Evolutionary conservation across 495 filamentous ascomycete genomes (phyloP).

Genomic region (Rusavskia elegans): DNA sequence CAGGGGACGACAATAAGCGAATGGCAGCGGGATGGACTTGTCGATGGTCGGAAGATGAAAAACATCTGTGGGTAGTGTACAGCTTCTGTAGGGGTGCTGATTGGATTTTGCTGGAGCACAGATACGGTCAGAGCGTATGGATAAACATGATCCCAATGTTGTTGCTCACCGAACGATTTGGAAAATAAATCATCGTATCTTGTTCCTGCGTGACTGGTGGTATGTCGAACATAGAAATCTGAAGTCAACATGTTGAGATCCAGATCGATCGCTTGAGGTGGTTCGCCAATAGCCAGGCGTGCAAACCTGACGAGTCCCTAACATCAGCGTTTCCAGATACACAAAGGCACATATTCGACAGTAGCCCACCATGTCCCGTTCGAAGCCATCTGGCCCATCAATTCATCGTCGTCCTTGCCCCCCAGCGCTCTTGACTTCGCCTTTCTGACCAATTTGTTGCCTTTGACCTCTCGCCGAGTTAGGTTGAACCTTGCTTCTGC

Average conservation of each 20-base stretch:
- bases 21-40: conserved; percentile 11
- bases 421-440: conserved; percentile 10
- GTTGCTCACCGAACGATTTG: conserved; percentile 7
- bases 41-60: conserved; percentile 17
- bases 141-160: neutral
- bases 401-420: conserved; percentile 5
- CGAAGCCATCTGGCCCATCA: conserved; percentile 13
- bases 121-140: neutral
- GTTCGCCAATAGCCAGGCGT: conserved; percentile 14
- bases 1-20: conserved; percentile 18
- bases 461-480: conserved; percentile 16
- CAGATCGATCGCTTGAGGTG: conserved; percentile 17
- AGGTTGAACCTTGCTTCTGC: conserved; percentile 17
- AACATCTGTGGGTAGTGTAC: conserved; percentile 13
- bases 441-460: conserved; percentile 19
- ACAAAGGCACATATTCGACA: neutral
- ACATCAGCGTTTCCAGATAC: too few species aligned
- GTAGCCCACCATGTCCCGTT: conserved; percentile 14
- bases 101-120: conserved; percentile 7
- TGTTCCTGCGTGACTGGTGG: conserved; percentile 17
- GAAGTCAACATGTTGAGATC: conserved; percentile 21
- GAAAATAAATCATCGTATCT: conserved; percentile 18
- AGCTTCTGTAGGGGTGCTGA: conserved; percentile 14
- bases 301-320: conserved; percentile 11
- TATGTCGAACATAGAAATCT: conserved; percentile 18